Base-by-base conservation (phyloP, 495 filamentous ascomycete species). In the Sphaerosporella brunnea region DNA sequence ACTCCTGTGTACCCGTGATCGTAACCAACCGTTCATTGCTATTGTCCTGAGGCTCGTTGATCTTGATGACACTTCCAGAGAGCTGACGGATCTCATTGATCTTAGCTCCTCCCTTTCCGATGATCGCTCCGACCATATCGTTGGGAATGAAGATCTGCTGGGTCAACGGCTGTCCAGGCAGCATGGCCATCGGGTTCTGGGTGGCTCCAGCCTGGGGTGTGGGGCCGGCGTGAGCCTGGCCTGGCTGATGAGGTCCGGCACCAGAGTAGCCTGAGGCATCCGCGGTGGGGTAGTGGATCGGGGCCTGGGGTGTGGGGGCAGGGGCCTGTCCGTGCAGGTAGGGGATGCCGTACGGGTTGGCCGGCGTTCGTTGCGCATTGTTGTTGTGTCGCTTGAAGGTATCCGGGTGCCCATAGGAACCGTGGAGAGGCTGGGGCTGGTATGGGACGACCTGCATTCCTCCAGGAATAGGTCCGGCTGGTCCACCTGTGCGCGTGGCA, bases 131-230 rank as follows among this genome's bases (percentile, higher is more conserved):
- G 45, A 97, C 90, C 90, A 97, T 97, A 59, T 97, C 90, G 63
- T 97, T 97, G 36, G 90, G 90, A 59, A 97, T 97, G 66, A 78
- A 97, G 53, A 97, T 97, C 64, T 97, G 90, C 61, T 97, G 90
- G 1, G 90, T 97, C 53, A 97, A 65, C 48, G 90, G 84, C 51
- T 87, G 79, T 28, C 84, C 85, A 28, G 82, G 79, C 48, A 90
- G 73, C 57, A 79, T 75, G 55, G 76, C 75, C 62, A 85, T 78
- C 3, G 84, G 82, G 55, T 75, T 72, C n/a, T 71, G 68, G 18
- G 69, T 68, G n/a, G 68, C 67, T 45, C 67, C 63, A 21, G 54
- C 51, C 11, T 49, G 39, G 7, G 51, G 54, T 24, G 51, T 44
- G 15, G 64, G 62, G 47, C 78, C 78, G 37, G 68, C 71, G 39